A percentile compares a stretch with the other conserved stretches of the same genome.
Evolutionary conservation across 1,284 basidiomycete genomes (phyloP).

Genomic region (Fistulinella cinereoalba): DNA sequence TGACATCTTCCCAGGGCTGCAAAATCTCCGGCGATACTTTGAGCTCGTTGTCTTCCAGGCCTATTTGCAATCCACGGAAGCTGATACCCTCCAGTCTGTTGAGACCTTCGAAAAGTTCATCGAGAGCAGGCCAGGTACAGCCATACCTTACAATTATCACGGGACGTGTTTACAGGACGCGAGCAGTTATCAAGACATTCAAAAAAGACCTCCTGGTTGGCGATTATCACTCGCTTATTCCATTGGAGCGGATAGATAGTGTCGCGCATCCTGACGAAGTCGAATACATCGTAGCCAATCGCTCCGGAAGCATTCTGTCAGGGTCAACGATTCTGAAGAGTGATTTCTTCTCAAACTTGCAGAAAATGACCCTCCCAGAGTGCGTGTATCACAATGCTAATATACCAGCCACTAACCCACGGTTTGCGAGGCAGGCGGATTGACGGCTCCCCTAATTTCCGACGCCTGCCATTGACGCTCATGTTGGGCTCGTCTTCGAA

Average conservation of each 20-base stretch:
- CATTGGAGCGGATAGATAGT: conserved; percentile 78
- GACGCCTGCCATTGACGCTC: conserved; percentile 70
- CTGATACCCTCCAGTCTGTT: conserved; percentile 76
- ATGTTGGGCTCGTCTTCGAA: conserved; percentile 37
- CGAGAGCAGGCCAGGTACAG: conserved; percentile 72
- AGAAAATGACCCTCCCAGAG: conserved; percentile 95
- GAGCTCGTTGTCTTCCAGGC: conserved; percentile 93
- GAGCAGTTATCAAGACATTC: conserved; percentile 88
- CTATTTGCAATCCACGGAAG: conserved; percentile 84
- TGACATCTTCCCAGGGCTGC: conserved; percentile 53
- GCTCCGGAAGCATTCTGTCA: conserved; percentile 85
- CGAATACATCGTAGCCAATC: conserved; percentile 77
- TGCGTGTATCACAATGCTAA: conserved; percentile 38
- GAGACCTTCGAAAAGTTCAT: conserved; percentile 82
- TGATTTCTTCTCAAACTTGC: conserved; percentile 93
- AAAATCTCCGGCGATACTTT: conserved; percentile 85
- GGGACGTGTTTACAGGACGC: background rate
- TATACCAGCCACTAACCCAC: conserved; percentile 1
- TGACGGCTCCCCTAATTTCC: conserved; percentile 91
- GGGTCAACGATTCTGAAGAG: conserved; percentile 96
- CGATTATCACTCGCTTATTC: conserved; percentile 78
- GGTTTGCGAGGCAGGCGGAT: conserved; percentile 60
- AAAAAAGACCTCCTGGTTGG: conserved; percentile 87
- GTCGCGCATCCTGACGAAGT: conserved; percentile 90
- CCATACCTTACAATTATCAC: background rate